Evolutionary conservation across 139 green algal genomes (phyloP), one percentile per base, ranked within the genome.

Genomic region (Chlamydomonas eustigma): DNA sequence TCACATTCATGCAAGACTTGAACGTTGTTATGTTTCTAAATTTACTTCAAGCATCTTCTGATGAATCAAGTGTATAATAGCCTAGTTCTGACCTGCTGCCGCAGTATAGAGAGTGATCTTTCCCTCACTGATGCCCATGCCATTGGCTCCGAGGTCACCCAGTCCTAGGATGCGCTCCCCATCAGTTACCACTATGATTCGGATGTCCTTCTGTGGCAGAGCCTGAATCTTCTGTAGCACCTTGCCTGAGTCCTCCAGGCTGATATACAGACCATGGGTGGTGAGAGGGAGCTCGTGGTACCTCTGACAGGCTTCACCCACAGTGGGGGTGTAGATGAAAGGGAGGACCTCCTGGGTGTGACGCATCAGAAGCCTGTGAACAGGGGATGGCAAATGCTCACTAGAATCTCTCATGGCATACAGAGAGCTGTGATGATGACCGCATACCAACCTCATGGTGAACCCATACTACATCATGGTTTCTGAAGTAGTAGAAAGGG

Each of bases 231-330:
- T 70, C 72, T 88, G 76, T 72, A 64, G 28, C 30, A 72, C 65
- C 38, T 4, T 33, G 2, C 31, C 39, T 33, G 39, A 52, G 65
- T 51, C 50, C 12, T 81, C 67, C 1, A 89, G 36, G 34, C 33
- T 81, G 36, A 93, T 70, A 78, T 91, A 92, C 25, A 91, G 76
- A 8, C 85, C 87, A 31, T 73, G 25, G 24, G 51, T 70, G 38
- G 75, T 81, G 1, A 87, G 75, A 6, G 77, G 75, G 37, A 95
- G 86, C 30, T 78, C 39, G 79, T 88, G 74, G 78, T 92, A 97
- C 34, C 86, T 79, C 79, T 92, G 78, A 80, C 94, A 98, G 2
- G 93, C 94, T 73, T 98, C 91, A 1, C 94, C 94, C 0, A 98
- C 71, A 6, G 44, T 77, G 44, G 50, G 71, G 4, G 31, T 58